Base-by-base conservation (phyloP, 2,329 filamentous ascomycete species). In the Epichloe baconii region DNA sequence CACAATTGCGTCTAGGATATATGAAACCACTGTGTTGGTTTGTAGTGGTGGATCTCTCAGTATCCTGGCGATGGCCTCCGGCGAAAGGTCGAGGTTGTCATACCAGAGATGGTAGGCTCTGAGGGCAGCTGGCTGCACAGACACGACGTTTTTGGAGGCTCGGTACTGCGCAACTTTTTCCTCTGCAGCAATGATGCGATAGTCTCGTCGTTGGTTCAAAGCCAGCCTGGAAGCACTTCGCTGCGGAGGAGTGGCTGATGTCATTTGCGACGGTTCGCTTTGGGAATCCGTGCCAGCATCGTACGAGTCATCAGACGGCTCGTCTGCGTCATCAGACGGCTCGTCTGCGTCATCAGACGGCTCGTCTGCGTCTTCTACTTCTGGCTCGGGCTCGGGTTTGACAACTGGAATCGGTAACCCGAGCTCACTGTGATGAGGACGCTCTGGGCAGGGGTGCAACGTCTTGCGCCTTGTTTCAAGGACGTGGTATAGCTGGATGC, bases 381-480 rank as follows among this genome's bases (percentile, higher is more conserved):
- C n/a, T 12, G 21, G 14, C 52, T 44, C 19, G 35, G 38, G 8
- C 15, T 48, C 45, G 10, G 45, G 43, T 23, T 44, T 35, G 14
- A 23, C 73, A 15, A 82, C 61, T 15, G 74, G 69, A 50, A 90
- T 85, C 0, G 83, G 82, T 23, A 77, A 60, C 43, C 82, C 74
- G 4, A 82, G 70, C 61, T 94, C 89, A 3, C 78, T 82, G 58
- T 80, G 76, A 15, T 76, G 73, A 1, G 89, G 88, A 6, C 78
- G 72, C 3, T 86, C 85, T 5, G 90, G 90, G 2, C 70, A 75
- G 1, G 88, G 88, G 12, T 78, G 67, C 54, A 95, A 71, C 6
- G 71, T 69, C 57, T 78, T 72, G 15, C 90, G 76, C 59, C 85
- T 79, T 47, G 77, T 68, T 52, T 96, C 83, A 44, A 95, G 70